Percentiles rank a stretch among this genome's conserved stretches.
Evolutionary conservation across 169 alveolate genomes (phyloP).

Genomic region (Cystoisospora suis): DNA sequence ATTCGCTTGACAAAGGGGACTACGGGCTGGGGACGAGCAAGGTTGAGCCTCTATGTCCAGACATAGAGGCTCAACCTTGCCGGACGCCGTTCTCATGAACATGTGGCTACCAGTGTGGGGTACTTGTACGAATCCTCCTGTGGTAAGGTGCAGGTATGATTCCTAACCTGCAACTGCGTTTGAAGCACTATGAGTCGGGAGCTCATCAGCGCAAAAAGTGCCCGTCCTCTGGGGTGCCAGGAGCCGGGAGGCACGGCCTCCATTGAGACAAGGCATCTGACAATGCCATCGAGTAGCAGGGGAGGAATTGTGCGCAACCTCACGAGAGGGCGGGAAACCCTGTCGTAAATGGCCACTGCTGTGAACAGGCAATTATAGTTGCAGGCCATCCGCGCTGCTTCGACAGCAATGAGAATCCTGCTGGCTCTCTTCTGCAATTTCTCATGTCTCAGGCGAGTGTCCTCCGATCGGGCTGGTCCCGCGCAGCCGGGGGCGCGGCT

Average conservation of each 20-base stretch:
- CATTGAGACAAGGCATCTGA: neutral
- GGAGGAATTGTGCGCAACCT: neutral
- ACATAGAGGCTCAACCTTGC: too few species aligned
- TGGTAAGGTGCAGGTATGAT: neutral
- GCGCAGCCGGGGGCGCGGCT: neutral
- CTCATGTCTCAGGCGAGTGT: neutral
- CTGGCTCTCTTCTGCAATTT: neutral
- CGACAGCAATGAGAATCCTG: conserved; percentile 3
- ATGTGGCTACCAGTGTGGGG: too few species aligned
- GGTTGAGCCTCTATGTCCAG: too few species aligned
- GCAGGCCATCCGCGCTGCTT: neutral
- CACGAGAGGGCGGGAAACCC: neutral
- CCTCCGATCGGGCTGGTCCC: neutral
- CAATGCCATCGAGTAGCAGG: neutral
- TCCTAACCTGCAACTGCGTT: conserved; percentile 33
- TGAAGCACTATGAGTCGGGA: neutral
- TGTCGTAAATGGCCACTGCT: conserved; percentile 3
- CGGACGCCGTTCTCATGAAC: too few species aligned
- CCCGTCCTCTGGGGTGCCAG: neutral
- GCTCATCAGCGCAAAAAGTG: neutral
- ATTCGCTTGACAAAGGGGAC: too few species aligned
- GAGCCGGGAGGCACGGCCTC: neutral
- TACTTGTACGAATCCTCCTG: too few species aligned
- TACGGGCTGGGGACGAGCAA: too few species aligned
- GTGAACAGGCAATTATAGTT: neutral